Evolutionary conservation across 1,284 basidiomycete species (phyloP).

Genomic region (Rugosomyces carneus): DNA sequence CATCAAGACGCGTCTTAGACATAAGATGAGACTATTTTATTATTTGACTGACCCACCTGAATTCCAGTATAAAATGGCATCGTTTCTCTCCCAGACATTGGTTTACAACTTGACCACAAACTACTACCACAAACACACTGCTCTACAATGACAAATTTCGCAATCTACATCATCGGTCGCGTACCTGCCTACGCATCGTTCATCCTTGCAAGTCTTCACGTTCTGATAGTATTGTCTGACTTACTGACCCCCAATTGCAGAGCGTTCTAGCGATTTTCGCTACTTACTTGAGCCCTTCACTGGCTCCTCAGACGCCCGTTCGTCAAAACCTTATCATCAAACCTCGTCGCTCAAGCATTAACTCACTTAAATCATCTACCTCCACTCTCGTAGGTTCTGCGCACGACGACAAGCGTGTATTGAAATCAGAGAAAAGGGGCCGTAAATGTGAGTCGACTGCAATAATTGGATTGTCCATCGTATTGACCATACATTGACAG

Average conservation of each 20-base stretch:
- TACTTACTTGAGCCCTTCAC: slow-evolving; percentile 8
- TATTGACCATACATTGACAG: background rate
- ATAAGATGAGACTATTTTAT: background rate
- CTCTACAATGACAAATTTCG: background rate
- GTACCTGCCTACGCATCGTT: slow-evolving; percentile 1
- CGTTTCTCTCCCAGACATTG: background rate
- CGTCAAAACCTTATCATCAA: background rate
- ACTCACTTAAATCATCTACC: background rate
- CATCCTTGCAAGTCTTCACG: background rate
- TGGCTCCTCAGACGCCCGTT: slow-evolving; percentile 8
- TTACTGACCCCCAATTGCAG: background rate
- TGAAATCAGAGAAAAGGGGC: background rate
- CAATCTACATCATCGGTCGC: background rate
- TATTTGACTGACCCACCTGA: background rate
- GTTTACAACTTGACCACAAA: background rate
- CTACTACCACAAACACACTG: background rate
- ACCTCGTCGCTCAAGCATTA: background rate
- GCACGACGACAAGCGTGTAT: background rate
- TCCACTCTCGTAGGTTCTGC: background rate
- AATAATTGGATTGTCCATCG: background rate
- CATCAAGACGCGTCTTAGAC: background rate
- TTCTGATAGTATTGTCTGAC: background rate
- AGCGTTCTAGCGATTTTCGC: background rate
- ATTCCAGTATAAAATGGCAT: background rate
- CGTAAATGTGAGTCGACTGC: background rate